Conservation (phyloP, 352 stramenopile species). For the Globisporangium acanthophoron region DNA sequence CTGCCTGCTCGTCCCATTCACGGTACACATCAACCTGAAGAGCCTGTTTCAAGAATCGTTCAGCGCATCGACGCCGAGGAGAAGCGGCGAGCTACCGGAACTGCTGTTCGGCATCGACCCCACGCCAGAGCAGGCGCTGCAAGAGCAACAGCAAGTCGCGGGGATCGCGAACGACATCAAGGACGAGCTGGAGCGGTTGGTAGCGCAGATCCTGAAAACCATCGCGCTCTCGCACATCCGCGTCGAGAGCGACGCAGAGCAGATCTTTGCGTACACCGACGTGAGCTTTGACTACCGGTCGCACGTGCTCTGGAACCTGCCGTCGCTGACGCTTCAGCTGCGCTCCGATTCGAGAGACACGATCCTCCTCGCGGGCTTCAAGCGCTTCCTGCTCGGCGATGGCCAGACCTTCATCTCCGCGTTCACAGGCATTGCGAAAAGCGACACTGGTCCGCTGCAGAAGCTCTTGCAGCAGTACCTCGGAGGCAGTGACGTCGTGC, state of each 20-base stretch:
- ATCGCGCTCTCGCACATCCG: conserved; percentile 72
- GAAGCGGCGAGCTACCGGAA: not conserved
- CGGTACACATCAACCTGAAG: conserved; percentile 52
- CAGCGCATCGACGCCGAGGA: not conserved
- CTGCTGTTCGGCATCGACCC: not conserved
- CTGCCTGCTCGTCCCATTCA: conserved; percentile 73
- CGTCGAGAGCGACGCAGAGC: conserved; percentile 41
- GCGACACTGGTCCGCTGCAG: conserved; percentile 55
- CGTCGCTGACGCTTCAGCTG: conserved; percentile 55
- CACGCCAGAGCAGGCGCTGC: not conserved
- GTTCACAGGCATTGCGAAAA: conserved; percentile 65
- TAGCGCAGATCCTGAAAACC: conserved; percentile 63
- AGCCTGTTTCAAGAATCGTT: conserved; percentile 22
- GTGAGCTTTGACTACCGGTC: conserved; percentile 68
- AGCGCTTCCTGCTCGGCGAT: conserved; percentile 59
- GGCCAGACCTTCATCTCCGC: conserved; percentile 76
- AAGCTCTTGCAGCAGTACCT: conserved; percentile 69
- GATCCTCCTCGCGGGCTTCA: conserved; percentile 63
- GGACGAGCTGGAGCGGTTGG: conserved; percentile 43
- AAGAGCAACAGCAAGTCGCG: not conserved
- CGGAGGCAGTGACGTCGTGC: conserved; percentile 44
- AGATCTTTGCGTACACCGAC: conserved; percentile 79
- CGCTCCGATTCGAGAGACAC: conserved; percentile 26
- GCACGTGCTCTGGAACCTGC: conserved; percentile 68
- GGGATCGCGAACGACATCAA: conserved; percentile 33